Evolutionary conservation across 768 basidiomycete species (phyloP).

Genomic region (Suillus plorans): DNA sequence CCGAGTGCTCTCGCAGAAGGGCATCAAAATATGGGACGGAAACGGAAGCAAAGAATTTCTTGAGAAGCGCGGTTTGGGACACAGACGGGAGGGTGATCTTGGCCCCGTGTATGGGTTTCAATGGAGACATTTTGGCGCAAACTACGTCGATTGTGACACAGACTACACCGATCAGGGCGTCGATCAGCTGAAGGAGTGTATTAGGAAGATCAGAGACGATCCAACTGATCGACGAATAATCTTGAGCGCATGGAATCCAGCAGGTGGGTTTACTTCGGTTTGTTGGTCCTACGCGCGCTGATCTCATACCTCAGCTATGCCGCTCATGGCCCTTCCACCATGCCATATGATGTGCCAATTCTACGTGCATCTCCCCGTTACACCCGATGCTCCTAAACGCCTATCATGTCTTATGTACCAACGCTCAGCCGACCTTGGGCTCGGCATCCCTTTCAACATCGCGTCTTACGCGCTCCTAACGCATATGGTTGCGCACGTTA

Average conservation of each 20-base stretch:
- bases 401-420: conserved; percentile 98
- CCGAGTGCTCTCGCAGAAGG: conserved; percentile 69
- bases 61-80: conserved; percentile 77
- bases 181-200: conserved; percentile 88
- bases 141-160: conserved; percentile 70
- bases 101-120: conserved; percentile 98
- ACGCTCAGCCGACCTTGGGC: conserved; percentile 94
- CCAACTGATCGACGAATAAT: conserved; percentile 95
- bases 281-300: not conserved
- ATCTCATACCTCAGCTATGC: conserved; percentile 61
- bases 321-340: conserved; percentile 93
- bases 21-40: conserved; percentile 97
- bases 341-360: conserved; percentile 99
- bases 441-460: conserved; percentile 99
- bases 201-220: conserved; percentile 87
- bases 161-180: conserved; percentile 85
- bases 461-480: conserved; percentile 97
- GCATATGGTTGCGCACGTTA: conserved; percentile 96
- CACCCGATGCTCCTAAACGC: conserved; percentile 51
- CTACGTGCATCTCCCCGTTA: conserved; percentile 86
- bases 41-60: conserved; percentile 90
- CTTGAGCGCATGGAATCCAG: conserved; percentile 96
- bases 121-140: conserved; percentile 93
- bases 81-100: conserved; percentile 86
- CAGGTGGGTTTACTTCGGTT: conserved; percentile 53